A percentile compares a stretch with the other conserved stretches of the same genome.
Conservation (phyloP, 1,284 basidiomycete species). For the Cystobasidium sp. region DNA sequence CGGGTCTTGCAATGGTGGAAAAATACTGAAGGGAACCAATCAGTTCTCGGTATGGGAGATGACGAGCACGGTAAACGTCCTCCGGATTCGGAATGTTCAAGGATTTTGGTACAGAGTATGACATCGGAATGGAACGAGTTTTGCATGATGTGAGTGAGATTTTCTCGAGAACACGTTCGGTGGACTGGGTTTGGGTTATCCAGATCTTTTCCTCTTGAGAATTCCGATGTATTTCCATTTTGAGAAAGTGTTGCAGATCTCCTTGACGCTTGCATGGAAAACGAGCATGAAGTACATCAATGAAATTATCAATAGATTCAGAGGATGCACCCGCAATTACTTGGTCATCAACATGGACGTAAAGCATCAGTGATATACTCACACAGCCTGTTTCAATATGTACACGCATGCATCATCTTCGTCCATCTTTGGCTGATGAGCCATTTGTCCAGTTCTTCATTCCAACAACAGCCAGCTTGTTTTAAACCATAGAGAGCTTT, state of each 20-base stretch:
- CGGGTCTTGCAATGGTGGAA: slow-evolving; percentile 57
- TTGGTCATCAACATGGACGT: slow-evolving; percentile 49
- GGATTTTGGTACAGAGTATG: slow-evolving; percentile 22
- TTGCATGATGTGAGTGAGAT: slow-evolving; percentile 56
- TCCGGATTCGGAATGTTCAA: not conserved
- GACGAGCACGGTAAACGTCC: slow-evolving; percentile 11
- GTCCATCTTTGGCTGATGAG: slow-evolving; percentile 16
- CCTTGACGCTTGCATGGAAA: slow-evolving; percentile 45
- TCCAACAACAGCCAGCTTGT: slow-evolving; percentile 41
- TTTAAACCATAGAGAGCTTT: slow-evolving; percentile 46
- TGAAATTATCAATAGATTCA: slow-evolving; percentile 17
- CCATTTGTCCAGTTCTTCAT: slow-evolving; percentile 13
- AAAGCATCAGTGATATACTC: slow-evolving; percentile 43
- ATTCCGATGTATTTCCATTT: slow-evolving; percentile 40
- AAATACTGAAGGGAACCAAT: slow-evolving; percentile 61
- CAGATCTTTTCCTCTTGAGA: slow-evolving; percentile 41
- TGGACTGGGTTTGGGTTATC: slow-evolving; percentile 57
- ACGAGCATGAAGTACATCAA: slow-evolving; percentile 18
- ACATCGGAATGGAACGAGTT: slow-evolving; percentile 32
- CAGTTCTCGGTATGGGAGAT: slow-evolving; percentile 51
- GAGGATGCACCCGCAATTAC: slow-evolving; percentile 28
- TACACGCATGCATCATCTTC: slow-evolving; percentile 21
- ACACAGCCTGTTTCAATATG: not conserved
- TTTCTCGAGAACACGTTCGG: slow-evolving; percentile 56
- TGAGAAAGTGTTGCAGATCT: slow-evolving; percentile 51